A percentile compares a stretch with the other conserved stretches of the same genome.
phyloP scores from a whole-genome alignment of 495 filamentous ascomycete genomes.

The Penicillium diatomitis region DNA sequence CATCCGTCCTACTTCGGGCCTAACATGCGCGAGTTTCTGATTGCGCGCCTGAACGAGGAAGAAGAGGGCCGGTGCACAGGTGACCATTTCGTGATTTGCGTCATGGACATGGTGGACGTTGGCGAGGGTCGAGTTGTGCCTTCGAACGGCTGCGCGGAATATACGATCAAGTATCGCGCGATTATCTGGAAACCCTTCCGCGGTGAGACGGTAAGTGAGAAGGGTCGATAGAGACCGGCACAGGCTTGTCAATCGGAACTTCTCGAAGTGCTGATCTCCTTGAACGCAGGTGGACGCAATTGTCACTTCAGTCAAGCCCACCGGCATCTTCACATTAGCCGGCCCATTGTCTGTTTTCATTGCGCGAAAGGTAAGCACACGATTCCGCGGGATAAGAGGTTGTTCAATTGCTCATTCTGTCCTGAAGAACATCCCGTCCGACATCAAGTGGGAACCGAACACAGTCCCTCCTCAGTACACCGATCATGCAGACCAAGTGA shows the following conservation, averaged over 20 bases:
- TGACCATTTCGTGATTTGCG: constrained; percentile 89
- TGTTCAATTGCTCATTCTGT: too few species aligned
- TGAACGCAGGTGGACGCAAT: constrained; percentile 72
- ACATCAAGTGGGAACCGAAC: constrained; percentile 89
- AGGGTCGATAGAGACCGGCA: too few species aligned
- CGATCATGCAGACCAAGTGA: constrained; percentile 82
- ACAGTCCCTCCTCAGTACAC: constrained; percentile 77
- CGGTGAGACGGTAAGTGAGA: constrained; percentile 74
- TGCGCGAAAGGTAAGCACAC: constrained; percentile 60
- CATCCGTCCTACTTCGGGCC: constrained; percentile 95
- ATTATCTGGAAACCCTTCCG: constrained; percentile 97
- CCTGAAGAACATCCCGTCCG: constrained; percentile 72
- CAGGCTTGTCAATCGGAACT: too few species aligned
- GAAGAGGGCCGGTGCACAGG: constrained; percentile 91
- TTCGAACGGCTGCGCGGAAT: constrained; percentile 81
- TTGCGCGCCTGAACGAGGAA: constrained; percentile 74
- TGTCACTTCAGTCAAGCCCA: constrained; percentile 78
- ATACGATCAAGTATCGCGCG: constrained; percentile 87
- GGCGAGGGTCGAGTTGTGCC: constrained; percentile 88
- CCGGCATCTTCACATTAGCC: constrained; percentile 86
- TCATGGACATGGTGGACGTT: constrained; percentile 89
- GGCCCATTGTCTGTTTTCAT: constrained; percentile 87
- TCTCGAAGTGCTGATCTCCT: too few species aligned
- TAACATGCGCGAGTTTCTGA: constrained; percentile 81
- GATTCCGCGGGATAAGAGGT: too few species aligned